Conservation (phyloP, 2,329 filamentous ascomycete species). For the Venturia oleaginea region DNA sequence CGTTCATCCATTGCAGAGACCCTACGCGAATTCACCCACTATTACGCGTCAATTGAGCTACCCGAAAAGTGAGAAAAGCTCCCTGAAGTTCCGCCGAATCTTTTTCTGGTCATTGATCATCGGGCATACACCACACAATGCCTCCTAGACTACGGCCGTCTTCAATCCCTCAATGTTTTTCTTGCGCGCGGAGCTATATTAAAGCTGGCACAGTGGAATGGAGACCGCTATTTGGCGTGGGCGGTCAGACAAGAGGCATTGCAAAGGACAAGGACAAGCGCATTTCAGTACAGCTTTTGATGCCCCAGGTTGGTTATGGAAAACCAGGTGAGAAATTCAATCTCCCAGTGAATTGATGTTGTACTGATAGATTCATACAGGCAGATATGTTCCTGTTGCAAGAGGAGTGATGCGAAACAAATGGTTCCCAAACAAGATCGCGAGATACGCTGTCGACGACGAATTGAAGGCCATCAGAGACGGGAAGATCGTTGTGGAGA, state of each 20-base stretch:
- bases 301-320: conserved; percentile 5
- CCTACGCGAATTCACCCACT: not conserved
- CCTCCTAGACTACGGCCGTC: conserved; percentile 23
- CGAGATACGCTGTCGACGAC: conserved; percentile 41
- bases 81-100: not conserved
- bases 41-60: not conserved
- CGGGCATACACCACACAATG: conserved; percentile 23
- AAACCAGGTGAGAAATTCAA: conserved; percentile 1
- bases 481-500: conserved; percentile 35
- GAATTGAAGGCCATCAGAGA: conserved; percentile 37
- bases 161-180: conserved; percentile 30
- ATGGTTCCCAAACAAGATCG: conserved; percentile 43
- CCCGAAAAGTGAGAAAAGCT: not conserved
- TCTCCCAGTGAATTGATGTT: conserved; percentile 27
- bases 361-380: conserved; percentile 30
- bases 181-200: conserved; percentile 28
- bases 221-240: conserved; percentile 21
- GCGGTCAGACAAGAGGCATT: conserved; percentile 28
- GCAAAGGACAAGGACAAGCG: conserved; percentile 4
- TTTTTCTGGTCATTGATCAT: conserved; percentile 5
- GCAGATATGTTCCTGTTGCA: conserved; percentile 16
- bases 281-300: conserved; percentile 11
- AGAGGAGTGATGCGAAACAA: conserved; percentile 45
- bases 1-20: not conserved
- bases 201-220: conserved; percentile 23